Evolutionary conservation across 192 early-diverging fungal species (phyloP).

Genomic region (Rhizophagus prolifer): DNA sequence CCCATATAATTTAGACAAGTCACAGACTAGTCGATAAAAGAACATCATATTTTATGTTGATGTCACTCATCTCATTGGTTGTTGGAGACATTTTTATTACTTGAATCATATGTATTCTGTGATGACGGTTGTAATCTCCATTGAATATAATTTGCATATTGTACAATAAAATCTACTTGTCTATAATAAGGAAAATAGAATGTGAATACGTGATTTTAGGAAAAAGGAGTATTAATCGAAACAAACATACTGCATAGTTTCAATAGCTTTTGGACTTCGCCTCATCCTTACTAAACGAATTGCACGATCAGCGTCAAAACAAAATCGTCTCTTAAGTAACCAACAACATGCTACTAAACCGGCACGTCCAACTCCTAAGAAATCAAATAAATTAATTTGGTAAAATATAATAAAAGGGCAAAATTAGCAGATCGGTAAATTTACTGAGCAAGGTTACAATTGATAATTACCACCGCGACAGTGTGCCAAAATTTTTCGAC

Average conservation of each 20-base stretch:
- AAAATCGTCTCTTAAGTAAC: conserved; percentile 57
- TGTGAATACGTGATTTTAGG: neutral
- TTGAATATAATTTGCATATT: conserved; percentile 19
- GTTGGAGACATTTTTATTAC: neutral
- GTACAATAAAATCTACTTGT: conserved; percentile 27
- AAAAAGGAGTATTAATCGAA: conserved; percentile 21
- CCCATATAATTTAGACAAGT: too few species aligned
- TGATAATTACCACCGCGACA: conserved; percentile 60
- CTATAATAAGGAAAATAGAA: neutral
- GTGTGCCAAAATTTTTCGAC: conserved; percentile 63
- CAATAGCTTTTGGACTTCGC: conserved; percentile 68
- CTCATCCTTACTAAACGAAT: conserved; percentile 59
- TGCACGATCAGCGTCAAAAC: conserved; percentile 47
- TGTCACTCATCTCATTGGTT: neutral
- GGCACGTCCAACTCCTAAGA: conserved; percentile 68
- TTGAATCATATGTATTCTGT: neutral
- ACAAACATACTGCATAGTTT: conserved; percentile 62
- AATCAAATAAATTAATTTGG: conserved; percentile 5
- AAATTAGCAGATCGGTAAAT: too few species aligned
- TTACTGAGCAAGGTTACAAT: neutral
- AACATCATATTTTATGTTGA: neutral
- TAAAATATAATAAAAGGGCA: neutral
- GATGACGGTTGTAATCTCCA: neutral
- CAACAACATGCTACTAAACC: conserved; percentile 78
- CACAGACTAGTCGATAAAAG: too few species aligned